phyloP scores from a whole-genome alignment of 1,284 basidiomycete genomes.

The Trametes pubescens region DNA sequence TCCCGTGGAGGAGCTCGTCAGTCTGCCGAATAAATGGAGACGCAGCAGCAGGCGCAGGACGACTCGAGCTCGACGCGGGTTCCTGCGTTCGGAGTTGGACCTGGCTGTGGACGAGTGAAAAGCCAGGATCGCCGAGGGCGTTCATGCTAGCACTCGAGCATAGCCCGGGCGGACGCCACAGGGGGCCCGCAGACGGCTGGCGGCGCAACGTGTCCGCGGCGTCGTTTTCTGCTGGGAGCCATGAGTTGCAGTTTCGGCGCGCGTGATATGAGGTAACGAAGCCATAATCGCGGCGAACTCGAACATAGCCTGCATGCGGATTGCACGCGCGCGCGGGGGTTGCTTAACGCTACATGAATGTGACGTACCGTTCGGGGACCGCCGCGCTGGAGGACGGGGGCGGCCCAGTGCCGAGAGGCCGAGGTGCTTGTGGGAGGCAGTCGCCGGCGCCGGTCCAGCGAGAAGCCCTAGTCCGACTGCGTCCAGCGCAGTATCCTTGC shows the following conservation, averaged over 20 bases:
- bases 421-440: neutral
- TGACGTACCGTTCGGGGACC: conserved; percentile 11
- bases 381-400: conserved; percentile 4
- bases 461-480: conserved; percentile 6
- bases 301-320: neutral
- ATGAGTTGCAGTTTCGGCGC: conserved; percentile 20
- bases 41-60: neutral
- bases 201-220: conserved; percentile 24
- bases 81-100: neutral
- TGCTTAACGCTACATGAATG: neutral
- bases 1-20: conserved; percentile 13
- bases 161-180: conserved; percentile 20
- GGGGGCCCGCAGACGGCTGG: conserved; percentile 19
- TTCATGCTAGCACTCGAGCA: conserved; percentile 19
- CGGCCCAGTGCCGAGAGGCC: conserved; percentile 10
- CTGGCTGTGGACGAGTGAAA: neutral
- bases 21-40: neutral
- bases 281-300: neutral
- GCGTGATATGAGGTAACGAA: conserved; percentile 28
- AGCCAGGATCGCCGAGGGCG: conserved; percentile 10
- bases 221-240: conserved; percentile 28
- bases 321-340: neutral
- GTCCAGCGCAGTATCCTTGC: conserved; percentile 9
- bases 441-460: neutral
- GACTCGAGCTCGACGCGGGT: neutral